Evolutionary conservation across 768 basidiomycete species (phyloP).

Genomic region (Phaeolepiota aurea): DNA sequence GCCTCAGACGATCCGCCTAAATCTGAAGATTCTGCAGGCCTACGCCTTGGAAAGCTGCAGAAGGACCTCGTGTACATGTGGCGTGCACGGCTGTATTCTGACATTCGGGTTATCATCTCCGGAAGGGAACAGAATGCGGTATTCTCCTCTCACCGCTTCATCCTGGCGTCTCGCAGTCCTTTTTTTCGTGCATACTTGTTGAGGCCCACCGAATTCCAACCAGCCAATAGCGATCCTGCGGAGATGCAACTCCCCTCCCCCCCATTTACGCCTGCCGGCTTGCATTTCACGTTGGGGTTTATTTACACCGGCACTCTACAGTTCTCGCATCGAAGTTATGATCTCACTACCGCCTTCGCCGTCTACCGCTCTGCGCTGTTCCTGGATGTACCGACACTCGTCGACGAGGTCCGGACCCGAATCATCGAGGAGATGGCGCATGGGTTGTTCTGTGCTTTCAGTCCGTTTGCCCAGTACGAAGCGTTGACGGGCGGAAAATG

Average conservation of each 20-base stretch:
- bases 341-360: constrained; percentile 85
- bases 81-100: constrained; percentile 89
- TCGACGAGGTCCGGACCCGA: constrained; percentile 73
- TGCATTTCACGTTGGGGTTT: constrained; percentile 91
- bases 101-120: constrained; percentile 75
- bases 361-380: constrained; percentile 81
- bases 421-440: constrained; percentile 87
- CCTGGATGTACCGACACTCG: constrained; percentile 65
- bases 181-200: constrained; percentile 85
- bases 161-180: constrained; percentile 80
- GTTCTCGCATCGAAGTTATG: constrained; percentile 89
- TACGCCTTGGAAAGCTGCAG: constrained; percentile 75
- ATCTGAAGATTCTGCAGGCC: constrained; percentile 29
- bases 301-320: constrained; percentile 92
- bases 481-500: not conserved
- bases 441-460: constrained; percentile 49
- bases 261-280: constrained; percentile 89
- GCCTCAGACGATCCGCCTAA: not conserved
- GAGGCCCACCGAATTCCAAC: not conserved
- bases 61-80: constrained; percentile 97
- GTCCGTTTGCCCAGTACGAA: not conserved
- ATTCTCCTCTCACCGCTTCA: constrained; percentile 90
- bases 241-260: constrained; percentile 77
- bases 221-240: constrained; percentile 32
- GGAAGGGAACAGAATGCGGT: constrained; percentile 67